Percentiles rank a stretch among this genome's conserved stretches.
Evolutionary conservation across 2,329 filamentous ascomycete species (phyloP).

Genomic region (Ophiostoma himal-ulmi): DNA sequence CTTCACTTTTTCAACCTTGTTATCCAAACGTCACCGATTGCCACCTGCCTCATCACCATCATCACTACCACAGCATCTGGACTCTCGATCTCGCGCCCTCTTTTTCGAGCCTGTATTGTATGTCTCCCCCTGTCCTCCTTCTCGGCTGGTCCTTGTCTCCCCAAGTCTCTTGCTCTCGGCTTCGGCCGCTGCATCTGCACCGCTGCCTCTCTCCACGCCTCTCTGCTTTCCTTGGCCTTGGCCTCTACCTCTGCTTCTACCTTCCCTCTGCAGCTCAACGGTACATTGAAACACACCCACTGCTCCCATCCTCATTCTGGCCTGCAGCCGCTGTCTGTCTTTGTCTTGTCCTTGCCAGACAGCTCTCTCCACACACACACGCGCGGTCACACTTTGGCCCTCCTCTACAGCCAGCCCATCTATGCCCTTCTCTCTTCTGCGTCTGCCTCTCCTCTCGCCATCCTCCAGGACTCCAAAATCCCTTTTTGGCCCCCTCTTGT

Average conservation of each 20-base stretch:
- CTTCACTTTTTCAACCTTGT: constrained; percentile 12
- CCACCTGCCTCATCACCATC: not conserved
- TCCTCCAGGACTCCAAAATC: not conserved
- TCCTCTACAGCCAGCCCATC: not conserved
- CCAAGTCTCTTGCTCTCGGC: not conserved
- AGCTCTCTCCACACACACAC: not conserved
- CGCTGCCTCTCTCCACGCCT: not conserved
- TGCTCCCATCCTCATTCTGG: not conserved
- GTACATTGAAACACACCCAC: not conserved
- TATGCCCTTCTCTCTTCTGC: not conserved
- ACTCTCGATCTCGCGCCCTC: not conserved
- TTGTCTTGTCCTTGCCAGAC: constrained; percentile 3
- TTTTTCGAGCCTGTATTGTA: not conserved
- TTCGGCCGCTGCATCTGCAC: not conserved
- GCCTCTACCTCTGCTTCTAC: not conserved
- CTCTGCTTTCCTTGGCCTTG: not conserved
- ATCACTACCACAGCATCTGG: not conserved
- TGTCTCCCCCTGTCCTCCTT: not conserved
- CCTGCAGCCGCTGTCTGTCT: not conserved
- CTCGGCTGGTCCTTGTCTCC: not conserved
- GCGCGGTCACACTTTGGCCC: not conserved
- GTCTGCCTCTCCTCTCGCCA: not conserved
- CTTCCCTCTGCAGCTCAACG: not conserved
- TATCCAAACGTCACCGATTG: constrained; percentile 10
- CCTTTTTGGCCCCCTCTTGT: not conserved